phyloP scores from a whole-genome alignment of 805 yeast genomes.

The Sungouiozyma intestinalis region DNA sequence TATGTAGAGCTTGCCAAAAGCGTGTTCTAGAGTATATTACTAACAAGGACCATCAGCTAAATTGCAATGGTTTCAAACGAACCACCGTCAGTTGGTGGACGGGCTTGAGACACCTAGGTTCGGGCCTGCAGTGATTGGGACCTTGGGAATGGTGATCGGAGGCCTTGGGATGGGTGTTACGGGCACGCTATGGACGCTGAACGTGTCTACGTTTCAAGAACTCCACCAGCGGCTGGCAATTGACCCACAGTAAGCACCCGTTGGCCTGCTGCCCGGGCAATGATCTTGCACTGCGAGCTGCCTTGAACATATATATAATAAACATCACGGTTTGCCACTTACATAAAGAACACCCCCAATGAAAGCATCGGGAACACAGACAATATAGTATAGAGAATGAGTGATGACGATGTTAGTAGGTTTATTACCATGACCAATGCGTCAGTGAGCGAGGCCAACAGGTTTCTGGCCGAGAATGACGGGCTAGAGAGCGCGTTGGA shows the following conservation, averaged over 20 bases:
- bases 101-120: not conserved
- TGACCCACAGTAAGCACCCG: no score
- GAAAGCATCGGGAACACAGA: not conserved
- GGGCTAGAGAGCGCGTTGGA: slow-evolving; percentile 22
- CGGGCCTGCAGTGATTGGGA: slow-evolving; percentile 56
- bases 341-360: not conserved
- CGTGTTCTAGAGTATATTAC: not conserved
- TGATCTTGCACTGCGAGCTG: no score
- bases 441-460: slow-evolving; percentile 30
- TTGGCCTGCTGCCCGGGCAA: no score
- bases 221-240: no score
- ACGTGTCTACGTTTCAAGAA: no score
- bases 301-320: not conserved
- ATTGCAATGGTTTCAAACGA: slow-evolving; percentile 76
- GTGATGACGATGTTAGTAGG: slow-evolving; percentile 20
- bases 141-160: slow-evolving; percentile 62
- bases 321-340: not conserved
- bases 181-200: slow-evolving; percentile 73
- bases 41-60: slow-evolving; percentile 27
- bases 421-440: slow-evolving; percentile 33
- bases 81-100: slow-evolving; percentile 33
- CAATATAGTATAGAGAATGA: slow-evolving; percentile 1
- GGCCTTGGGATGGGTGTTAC: slow-evolving; percentile 61
- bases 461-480: slow-evolving; percentile 26
- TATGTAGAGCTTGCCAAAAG: no score